phyloP scores from a whole-genome alignment of 2,329 filamentous ascomycete species.

The Trichothecium sympodiale region DNA sequence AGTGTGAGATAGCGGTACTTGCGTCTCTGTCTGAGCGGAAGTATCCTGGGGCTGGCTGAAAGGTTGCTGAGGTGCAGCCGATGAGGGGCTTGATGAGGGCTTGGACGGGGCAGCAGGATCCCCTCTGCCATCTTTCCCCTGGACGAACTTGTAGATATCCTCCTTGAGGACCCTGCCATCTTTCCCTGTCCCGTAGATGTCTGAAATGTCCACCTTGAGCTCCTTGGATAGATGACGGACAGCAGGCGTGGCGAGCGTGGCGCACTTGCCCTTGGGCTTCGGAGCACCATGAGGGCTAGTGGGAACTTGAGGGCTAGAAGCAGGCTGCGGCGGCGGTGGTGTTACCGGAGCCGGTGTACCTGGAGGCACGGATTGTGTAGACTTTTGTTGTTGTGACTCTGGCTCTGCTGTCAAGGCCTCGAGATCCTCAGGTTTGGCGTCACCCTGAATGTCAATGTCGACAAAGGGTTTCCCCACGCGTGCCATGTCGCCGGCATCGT shows the following conservation, averaged over 20 bases:
- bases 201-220: conserved; percentile 62
- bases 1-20: conserved; percentile 60
- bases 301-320: conserved; percentile 1
- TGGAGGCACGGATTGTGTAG: conserved; percentile 12
- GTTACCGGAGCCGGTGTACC: conserved; percentile 5
- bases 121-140: conserved; percentile 33
- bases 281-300: conserved; percentile 7
- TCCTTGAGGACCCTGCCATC: conserved; percentile 89
- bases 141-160: conserved; percentile 66
- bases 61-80: conserved; percentile 14
- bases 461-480: conserved; percentile 90
- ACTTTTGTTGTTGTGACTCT: conserved; percentile 16
- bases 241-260: conserved; percentile 77
- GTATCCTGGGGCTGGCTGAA: conserved; percentile 12
- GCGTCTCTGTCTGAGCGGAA: conserved; percentile 53
- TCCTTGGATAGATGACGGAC: conserved; percentile 82
- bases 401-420: conserved; percentile 21
- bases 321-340: conserved; percentile 2
- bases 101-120: conserved; percentile 8
- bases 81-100: conserved; percentile 6
- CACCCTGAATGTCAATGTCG: conserved; percentile 85
- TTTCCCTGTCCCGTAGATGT: conserved; percentile 75
- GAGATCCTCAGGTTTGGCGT: conserved; percentile 38
- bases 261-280: conserved; percentile 48
- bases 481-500: conserved; percentile 92